Conservation (phyloP, 2,329 filamentous ascomycete genomes). For the Cordyceps cateniannulata region DNA sequence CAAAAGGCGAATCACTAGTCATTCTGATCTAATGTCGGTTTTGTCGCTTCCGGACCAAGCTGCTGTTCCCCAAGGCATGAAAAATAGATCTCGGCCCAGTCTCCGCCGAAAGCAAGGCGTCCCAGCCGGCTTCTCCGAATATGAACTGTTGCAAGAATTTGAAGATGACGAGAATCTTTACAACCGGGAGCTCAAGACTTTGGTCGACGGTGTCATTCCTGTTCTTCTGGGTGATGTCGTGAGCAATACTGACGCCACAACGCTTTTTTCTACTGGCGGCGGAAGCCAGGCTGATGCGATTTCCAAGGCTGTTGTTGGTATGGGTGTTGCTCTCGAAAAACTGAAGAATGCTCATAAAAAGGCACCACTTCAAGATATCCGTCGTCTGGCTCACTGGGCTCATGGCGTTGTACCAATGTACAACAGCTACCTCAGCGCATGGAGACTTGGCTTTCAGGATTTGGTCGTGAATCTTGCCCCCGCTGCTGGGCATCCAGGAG, state of each 20-base stretch:
- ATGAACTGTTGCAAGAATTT: constrained; percentile 74
- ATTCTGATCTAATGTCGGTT: constrained; percentile 90
- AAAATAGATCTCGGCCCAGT: constrained; percentile 70
- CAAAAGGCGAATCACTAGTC: constrained; percentile 76
- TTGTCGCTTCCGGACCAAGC: constrained; percentile 64
- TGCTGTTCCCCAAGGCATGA: constrained; percentile 51
- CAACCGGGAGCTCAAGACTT: constrained; percentile 79
- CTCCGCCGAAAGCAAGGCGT: constrained; percentile 66
- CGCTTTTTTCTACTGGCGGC: constrained; percentile 50
- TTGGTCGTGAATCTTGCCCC: constrained; percentile 89
- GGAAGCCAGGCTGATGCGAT: constrained; percentile 53
- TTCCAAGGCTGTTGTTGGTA: constrained; percentile 83
- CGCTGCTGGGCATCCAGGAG: constrained; percentile 44
- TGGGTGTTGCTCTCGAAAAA: constrained; percentile 85
- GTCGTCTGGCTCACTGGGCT: constrained; percentile 74
- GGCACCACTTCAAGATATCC: constrained; percentile 67
- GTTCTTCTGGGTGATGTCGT: constrained; percentile 83
- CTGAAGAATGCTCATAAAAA: constrained; percentile 73
- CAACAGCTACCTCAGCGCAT: constrained; percentile 75
- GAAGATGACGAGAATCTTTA: constrained; percentile 81
- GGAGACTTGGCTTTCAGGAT: constrained; percentile 91
- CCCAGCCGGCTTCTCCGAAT: constrained; percentile 60
- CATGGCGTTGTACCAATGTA: constrained; percentile 73
- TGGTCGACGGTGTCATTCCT: constrained; percentile 92
- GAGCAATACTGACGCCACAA: constrained; percentile 58